phyloP scores from a whole-genome alignment of 495 filamentous ascomycete genomes.

The Xylaria venustula region DNA sequence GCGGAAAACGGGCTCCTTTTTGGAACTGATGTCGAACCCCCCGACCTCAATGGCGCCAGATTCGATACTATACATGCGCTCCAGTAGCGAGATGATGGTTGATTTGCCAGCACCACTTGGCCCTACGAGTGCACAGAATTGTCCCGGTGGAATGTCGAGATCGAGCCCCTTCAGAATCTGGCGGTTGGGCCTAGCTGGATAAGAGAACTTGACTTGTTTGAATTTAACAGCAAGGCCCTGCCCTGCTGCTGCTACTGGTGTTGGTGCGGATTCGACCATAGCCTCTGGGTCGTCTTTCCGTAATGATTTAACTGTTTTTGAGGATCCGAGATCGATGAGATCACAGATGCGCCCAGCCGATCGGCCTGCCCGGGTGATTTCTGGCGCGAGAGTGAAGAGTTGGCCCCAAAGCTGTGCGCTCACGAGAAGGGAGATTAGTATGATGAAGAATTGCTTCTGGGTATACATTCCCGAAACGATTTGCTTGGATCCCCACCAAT shows the following conservation, averaged over 20 bases:
- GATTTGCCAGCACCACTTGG: conserved; percentile 62
- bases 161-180: conserved; percentile 53
- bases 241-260: conserved; percentile 17
- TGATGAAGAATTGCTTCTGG: conserved; percentile 64
- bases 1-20: conserved; percentile 50
- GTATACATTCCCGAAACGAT: conserved; percentile 56
- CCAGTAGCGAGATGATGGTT: conserved; percentile 58
- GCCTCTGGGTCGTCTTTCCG: conserved; percentile 23
- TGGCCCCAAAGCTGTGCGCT: conserved; percentile 64
- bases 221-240: conserved; percentile 49
- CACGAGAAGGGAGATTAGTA: conserved; percentile 60
- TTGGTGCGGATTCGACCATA: conserved; percentile 19
- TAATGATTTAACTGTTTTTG: conserved; percentile 7
- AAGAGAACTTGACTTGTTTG: conserved; percentile 55
- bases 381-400: conserved; percentile 63
- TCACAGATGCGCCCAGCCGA: conserved; percentile 48
- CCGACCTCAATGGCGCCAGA: conserved; percentile 36
- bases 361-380: conserved; percentile 55
- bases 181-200: conserved; percentile 57
- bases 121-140: conserved; percentile 61
- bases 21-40: conserved; percentile 39
- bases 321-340: conserved; percentile 47
- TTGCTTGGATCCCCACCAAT: conserved; percentile 64
- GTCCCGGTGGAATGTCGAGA: conserved; percentile 54
- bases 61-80: conserved; percentile 51